Conservation (phyloP, 208 protist genomes). For the Tritrichomonas musculus region DNA sequence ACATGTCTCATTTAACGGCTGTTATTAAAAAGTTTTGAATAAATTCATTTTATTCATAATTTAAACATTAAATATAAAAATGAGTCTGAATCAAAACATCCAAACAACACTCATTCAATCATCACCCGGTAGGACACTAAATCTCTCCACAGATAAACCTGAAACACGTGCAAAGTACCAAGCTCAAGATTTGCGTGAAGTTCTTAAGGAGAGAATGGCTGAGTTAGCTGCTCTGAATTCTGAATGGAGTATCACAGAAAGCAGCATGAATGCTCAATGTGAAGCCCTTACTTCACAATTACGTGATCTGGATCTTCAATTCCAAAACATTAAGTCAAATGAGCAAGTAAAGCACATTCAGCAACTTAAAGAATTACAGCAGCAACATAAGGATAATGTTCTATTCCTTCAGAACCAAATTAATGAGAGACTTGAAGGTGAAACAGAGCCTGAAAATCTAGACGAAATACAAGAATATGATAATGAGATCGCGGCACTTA, state of each 20-base stretch:
- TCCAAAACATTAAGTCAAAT: background rate
- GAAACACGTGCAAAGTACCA: background rate
- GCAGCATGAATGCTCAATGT: background rate
- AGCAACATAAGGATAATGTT: background rate
- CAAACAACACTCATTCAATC: too few species aligned
- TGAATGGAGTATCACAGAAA: conserved; percentile 12
- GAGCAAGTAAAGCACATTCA: background rate
- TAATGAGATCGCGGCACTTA: background rate
- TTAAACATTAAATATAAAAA: too few species aligned
- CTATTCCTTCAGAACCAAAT: background rate
- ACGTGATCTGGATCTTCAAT: background rate
- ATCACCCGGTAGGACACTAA: background rate
- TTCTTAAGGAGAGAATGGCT: background rate
- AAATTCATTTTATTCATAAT: too few species aligned
- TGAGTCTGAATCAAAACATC: too few species aligned
- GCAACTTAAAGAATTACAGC: background rate
- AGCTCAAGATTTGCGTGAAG: background rate
- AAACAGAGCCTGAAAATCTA: background rate
- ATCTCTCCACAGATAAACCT: background rate
- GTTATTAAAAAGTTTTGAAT: too few species aligned
- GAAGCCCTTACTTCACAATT: background rate
- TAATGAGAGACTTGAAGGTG: background rate
- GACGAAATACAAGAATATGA: background rate
- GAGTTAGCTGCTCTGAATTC: background rate
- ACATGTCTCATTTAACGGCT: too few species aligned